These are phyloP conservation scores for Crithidia sp. DNA, from an alignment of 208 protist genomes.

Conservation along the genomic window DNA sequence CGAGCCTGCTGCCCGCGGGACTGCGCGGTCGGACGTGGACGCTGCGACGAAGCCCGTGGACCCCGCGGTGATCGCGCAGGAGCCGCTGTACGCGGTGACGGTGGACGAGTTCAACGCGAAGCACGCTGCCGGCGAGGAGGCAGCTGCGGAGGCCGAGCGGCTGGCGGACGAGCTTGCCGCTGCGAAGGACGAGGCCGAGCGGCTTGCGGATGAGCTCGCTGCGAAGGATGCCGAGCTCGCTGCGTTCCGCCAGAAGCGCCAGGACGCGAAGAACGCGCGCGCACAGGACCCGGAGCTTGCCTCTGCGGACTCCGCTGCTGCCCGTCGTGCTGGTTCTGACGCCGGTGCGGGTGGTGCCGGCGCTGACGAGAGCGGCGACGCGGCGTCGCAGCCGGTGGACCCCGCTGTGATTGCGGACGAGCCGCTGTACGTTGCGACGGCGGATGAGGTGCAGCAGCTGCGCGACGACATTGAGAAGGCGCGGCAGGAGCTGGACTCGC, in stretches of 20 bases:
- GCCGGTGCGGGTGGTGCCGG: neutral
- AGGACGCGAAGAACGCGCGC: conserved; percentile 6
- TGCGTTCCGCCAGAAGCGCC: conserved; percentile 16
- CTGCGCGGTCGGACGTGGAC: conserved; percentile 2
- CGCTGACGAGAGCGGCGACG: neutral
- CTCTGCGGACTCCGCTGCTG: conserved; percentile 5
- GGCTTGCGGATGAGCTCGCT: conserved; percentile 17
- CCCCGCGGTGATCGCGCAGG: neutral
- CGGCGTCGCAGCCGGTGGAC: conserved; percentile 5
- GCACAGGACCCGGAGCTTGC: conserved; percentile 9
- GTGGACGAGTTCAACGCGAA: conserved; percentile 5
- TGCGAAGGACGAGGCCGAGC: neutral
- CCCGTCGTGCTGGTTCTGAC: neutral
- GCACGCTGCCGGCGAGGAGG: neutral
- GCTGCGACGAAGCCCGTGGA: conserved; percentile 8
- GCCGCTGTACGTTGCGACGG: conserved; percentile 24
- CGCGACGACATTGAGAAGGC: conserved; percentile 4
- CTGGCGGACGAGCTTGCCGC: neutral
- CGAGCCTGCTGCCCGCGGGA: conserved; percentile 5
- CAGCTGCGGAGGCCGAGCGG: neutral
- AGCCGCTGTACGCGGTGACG: conserved; percentile 1
- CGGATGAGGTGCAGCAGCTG: conserved; percentile 19
- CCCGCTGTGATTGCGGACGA: conserved; percentile 20
- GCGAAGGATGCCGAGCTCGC: conserved; percentile 17
- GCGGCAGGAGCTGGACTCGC: neutral